phyloP scores from a whole-genome alignment of 768 basidiomycete species.

The Russula sp. region DNA sequence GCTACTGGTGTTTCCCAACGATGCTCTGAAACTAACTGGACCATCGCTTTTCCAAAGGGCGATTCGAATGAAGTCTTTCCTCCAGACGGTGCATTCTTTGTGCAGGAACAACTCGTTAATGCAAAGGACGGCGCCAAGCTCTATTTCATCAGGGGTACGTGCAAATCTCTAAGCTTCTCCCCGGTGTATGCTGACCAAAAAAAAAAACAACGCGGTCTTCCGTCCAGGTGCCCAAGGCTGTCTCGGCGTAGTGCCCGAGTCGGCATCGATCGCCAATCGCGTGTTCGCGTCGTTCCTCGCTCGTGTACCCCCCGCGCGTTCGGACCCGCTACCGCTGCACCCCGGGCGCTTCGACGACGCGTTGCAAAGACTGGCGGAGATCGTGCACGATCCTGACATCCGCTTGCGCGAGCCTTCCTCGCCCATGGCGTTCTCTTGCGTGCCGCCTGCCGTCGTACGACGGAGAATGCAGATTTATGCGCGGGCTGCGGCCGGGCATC shows the following conservation, averaged over 20 bases:
- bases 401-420: constrained; percentile 3
- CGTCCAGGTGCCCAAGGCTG: constrained; percentile 18
- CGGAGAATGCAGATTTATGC: background rate
- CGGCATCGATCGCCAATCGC: constrained; percentile 23
- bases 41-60: constrained; percentile 7
- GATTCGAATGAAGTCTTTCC: constrained; percentile 16
- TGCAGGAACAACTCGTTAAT: constrained; percentile 19
- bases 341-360: constrained; percentile 1
- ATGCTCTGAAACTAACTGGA: background rate
- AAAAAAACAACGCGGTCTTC: too few relatives aligned
- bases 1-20: background rate
- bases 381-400: constrained; percentile 9
- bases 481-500: constrained; percentile 11
- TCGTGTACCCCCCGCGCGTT: constrained; percentile 12
- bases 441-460: background rate
- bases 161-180: background rate
- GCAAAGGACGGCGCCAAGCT: constrained; percentile 19
- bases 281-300: constrained; percentile 23
- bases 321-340: background rate
- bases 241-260: constrained; percentile 20
- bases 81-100: constrained; percentile 2
- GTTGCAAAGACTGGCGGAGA: constrained; percentile 7
- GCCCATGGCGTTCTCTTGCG: constrained; percentile 20
- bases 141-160: constrained; percentile 17
- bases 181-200: background rate